Base-by-base conservation (phyloP, 305 asterid genomes). In the Fraxinus xanthoxyloides region DNA sequence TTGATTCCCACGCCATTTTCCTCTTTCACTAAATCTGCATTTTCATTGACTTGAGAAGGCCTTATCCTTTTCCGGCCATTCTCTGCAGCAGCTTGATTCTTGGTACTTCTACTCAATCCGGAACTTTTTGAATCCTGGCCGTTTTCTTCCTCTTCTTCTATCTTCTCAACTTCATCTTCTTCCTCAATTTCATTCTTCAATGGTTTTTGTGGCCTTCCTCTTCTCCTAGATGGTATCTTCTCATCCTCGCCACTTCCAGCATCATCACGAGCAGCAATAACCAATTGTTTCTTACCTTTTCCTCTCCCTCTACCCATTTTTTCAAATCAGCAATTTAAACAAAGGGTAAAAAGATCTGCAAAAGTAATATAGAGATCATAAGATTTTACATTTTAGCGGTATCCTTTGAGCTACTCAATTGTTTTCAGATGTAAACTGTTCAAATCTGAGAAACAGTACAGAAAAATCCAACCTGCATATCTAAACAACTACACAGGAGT, bases 191-290 rank as follows among this genome's bases (percentile, higher is more conserved):
- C 91, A 69, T 85, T 89, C 84, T 85, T 88, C 51, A 77, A 77
- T 59, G 88, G 86, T 78, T 90, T 90, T 59, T 79, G 85, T 0
- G 93, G 93, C 81, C 91, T 88, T 81, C 93, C 93, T 82, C 91
- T 88, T 81, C 87, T 86, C 85, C 86, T 81, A 51, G 82, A 82
- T 3, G 86, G 90, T 73, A 82, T 69, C 67, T 90, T 90, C 61
- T 90, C 92, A 51, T 88, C 91, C 84, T 87, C 91, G 23, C 87
- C 90, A 75, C 89, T 88, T 79, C 85, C 87, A 80, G 82, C 72
- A 81, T 87, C 89, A 36, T 86, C 92, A 51, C 81, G 86, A 83
- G 80, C 83, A 70, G 86, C 73, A 36, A 38, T 28, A 75, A 35
- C 82, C 3, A 78, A 43, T 65, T 86, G 88, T 79, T 88, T 88